A percentile compares a stretch with the other conserved stretches of the same genome.
Conservation (phyloP, 2,329 filamentous ascomycete species). For the Didymella pinodella region DNA sequence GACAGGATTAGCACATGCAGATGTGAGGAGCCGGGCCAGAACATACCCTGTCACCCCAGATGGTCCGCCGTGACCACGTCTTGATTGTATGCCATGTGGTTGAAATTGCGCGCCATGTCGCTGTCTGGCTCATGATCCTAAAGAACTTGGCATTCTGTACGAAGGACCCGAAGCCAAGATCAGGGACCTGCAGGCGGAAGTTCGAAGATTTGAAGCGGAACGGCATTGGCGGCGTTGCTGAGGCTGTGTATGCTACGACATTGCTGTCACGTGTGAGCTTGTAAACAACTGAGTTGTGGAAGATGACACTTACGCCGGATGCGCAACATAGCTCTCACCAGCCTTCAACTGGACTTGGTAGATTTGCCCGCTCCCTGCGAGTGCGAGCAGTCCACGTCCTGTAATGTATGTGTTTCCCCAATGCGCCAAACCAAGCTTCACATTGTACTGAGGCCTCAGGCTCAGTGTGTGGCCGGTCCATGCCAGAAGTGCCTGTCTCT, state of each 20-base stretch:
- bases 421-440: slow-evolving; percentile 77
- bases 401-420: slow-evolving; percentile 93
- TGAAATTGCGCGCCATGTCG: slow-evolving; percentile 74
- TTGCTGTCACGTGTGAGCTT: slow-evolving; percentile 62
- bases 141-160: slow-evolving; percentile 78
- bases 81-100: slow-evolving; percentile 72
- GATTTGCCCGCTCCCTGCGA: slow-evolving; percentile 86
- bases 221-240: slow-evolving; percentile 75
- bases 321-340: slow-evolving; percentile 89
- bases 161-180: slow-evolving; percentile 66
- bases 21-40: not conserved
- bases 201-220: slow-evolving; percentile 85
- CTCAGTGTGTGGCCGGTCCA: slow-evolving; percentile 92
- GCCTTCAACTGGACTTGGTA: slow-evolving; percentile 83
- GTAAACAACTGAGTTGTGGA: not conserved
- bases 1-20: slow-evolving; percentile 21
- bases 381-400: slow-evolving; percentile 83
- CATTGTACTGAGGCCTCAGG: slow-evolving; percentile 77
- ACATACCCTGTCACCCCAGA: slow-evolving; percentile 86
- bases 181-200: slow-evolving; percentile 80
- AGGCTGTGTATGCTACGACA: slow-evolving; percentile 87
- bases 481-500: slow-evolving; percentile 87
- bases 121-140: slow-evolving; percentile 72
- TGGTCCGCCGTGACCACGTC: slow-evolving; percentile 78
- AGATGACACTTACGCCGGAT: slow-evolving; percentile 63